A percentile compares a stretch with the other conserved stretches of the same genome.
These are phyloP conservation scores for Globisporangium mamillatum DNA, from an alignment of 352 stramenopile genomes.

Conservation along the genomic window DNA sequence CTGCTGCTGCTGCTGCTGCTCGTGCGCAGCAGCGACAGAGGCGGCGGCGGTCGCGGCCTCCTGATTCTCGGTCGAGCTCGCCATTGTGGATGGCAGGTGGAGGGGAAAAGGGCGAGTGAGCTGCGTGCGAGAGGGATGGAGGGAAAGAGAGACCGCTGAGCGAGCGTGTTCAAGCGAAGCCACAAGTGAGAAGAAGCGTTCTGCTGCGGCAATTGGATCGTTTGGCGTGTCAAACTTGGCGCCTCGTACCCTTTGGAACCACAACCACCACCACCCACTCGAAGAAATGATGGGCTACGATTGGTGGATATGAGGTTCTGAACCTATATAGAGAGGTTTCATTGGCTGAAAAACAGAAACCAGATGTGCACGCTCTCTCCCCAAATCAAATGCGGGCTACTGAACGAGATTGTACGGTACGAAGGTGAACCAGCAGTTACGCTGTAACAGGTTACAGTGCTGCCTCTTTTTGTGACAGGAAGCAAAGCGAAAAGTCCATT, in stretches of 20 bases:
- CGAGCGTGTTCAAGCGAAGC: slow-evolving; percentile 9
- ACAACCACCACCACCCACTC: not conserved
- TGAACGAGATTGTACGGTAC: not conserved
- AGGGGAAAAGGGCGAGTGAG: not conserved
- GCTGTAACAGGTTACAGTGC: not conserved
- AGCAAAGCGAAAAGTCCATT: not conserved
- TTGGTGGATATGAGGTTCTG: not conserved
- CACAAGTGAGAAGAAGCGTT: not conserved
- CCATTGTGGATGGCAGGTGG: slow-evolving; percentile 7
- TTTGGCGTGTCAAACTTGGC: slow-evolving; percentile 11
- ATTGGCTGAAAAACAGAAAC: slow-evolving; percentile 3
- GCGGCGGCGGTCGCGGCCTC: slow-evolving; percentile 4
- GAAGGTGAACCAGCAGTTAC: not conserved
- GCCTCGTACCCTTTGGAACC: not conserved
- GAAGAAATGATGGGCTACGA: not conserved
- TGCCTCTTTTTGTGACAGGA: not conserved
- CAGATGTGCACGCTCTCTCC: slow-evolving; percentile 1
- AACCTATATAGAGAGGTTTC: not conserved
- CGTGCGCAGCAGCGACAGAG: slow-evolving; percentile 16
- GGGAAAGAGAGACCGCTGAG: not conserved
- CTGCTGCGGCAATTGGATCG: not conserved
- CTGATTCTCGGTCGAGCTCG: slow-evolving; percentile 9
- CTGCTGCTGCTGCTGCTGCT: slow-evolving; percentile 29
- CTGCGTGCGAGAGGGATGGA: not conserved
- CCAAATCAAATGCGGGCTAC: not conserved